A percentile compares a stretch with the other conserved stretches of the same genome.
phyloP scores from a whole-genome alignment of 1,284 basidiomycete genomes.

The Heliocybe sulcata region DNA sequence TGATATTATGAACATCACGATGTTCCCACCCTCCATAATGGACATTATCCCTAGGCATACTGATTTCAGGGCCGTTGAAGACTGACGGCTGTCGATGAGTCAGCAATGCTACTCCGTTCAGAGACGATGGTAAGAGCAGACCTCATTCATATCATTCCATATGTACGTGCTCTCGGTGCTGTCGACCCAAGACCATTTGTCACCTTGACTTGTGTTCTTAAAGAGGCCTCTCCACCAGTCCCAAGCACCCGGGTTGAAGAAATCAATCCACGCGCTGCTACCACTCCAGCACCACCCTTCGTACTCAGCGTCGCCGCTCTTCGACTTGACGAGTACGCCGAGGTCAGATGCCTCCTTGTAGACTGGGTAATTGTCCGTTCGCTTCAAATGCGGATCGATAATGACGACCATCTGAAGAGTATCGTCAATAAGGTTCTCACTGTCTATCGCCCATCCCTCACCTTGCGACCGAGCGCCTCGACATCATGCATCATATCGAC shows the following conservation, averaged over 20 bases:
- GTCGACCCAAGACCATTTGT: constrained; percentile 64
- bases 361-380: constrained; percentile 72
- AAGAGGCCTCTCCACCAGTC: constrained; percentile 89
- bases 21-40: constrained; percentile 97
- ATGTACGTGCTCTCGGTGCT: constrained; percentile 82
- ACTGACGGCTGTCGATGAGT: constrained; percentile 70
- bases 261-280: constrained; percentile 93
- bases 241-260: constrained; percentile 90
- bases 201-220: constrained; percentile 43
- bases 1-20: constrained; percentile 92
- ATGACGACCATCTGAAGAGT: constrained; percentile 88
- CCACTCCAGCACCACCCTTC: constrained; percentile 99
- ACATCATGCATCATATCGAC: constrained; percentile 90
- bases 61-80: constrained; percentile 98
- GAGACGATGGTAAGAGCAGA: constrained; percentile 21
- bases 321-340: constrained; percentile 77
- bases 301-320: constrained; percentile 76
- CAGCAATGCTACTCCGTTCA: constrained; percentile 2
- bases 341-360: constrained; percentile 83
- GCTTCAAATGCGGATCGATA: constrained; percentile 94
- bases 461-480: constrained; percentile 82
- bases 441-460: constrained; percentile 21
- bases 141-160: constrained; percentile 99
- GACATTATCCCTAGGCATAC: constrained; percentile 90
- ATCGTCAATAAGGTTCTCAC: background rate